Conservation (phyloP, 1,139 yeast genomes). For the Hyphopichia khmerensis region DNA sequence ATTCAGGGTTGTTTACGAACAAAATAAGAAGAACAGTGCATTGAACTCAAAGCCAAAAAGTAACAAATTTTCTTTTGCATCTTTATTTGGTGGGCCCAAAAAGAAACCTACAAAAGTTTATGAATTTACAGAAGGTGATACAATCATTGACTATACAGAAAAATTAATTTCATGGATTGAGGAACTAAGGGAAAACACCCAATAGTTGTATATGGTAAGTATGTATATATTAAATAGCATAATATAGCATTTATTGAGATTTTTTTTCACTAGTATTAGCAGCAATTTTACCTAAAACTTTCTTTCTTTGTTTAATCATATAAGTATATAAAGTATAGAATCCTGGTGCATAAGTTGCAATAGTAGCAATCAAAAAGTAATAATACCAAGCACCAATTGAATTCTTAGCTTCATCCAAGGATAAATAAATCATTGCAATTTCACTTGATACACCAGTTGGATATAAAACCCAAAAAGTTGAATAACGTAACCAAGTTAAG, state of each 20-base stretch:
- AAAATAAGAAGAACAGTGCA: conserved; percentile 20
- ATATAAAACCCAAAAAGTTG: conserved; percentile 76
- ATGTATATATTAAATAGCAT: conserved; percentile 1
- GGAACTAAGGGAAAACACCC: conserved; percentile 7
- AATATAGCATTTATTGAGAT: conserved; percentile 11
- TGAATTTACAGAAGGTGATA: conserved; percentile 33
- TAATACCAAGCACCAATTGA: conserved; percentile 54
- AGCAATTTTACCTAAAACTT: conserved; percentile 47
- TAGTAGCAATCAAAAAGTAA: conserved; percentile 51
- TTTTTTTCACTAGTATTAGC: conserved; percentile 11
- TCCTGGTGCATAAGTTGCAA: conserved; percentile 80
- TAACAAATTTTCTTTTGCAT: conserved; percentile 13
- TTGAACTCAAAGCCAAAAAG: conserved; percentile 10
- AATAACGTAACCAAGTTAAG: conserved; percentile 77
- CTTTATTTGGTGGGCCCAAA: conserved; percentile 11
- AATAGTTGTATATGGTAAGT: background rate
- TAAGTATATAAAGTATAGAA: conserved; percentile 81
- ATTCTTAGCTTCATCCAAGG: conserved; percentile 60
- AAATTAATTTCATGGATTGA: conserved; percentile 32
- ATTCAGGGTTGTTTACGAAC: conserved; percentile 35
- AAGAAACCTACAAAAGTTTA: conserved; percentile 12
- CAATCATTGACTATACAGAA: conserved; percentile 36
- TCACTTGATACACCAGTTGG: conserved; percentile 93
- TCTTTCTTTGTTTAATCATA: conserved; percentile 85
- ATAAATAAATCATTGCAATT: conserved; percentile 63